Conservation (phyloP, 257 asterid genomes). For the Pogostemon cablin region DNA sequence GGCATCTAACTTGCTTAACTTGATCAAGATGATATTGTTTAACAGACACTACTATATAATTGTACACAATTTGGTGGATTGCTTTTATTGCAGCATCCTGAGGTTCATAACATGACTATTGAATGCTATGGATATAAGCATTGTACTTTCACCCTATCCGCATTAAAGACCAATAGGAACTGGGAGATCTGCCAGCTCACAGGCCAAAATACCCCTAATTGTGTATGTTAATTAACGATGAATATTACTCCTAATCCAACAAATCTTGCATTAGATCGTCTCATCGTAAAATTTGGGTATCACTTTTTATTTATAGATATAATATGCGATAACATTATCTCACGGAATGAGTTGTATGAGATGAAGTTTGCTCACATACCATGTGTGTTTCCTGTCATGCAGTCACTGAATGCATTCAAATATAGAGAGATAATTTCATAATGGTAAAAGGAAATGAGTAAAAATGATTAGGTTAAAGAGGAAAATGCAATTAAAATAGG, state of each 20-base stretch:
- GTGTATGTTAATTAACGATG: not conserved
- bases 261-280: too few species aligned
- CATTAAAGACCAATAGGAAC: not conserved
- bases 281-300: too few species aligned
- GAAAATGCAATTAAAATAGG: slow-evolving; percentile 18
- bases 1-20: not conserved
- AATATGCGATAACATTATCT: too few species aligned
- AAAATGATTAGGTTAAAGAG: slow-evolving; percentile 28
- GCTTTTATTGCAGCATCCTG: not conserved
- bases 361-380: too few species aligned
- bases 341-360: too few species aligned
- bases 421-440: not conserved
- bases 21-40: not conserved
- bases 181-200: not conserved
- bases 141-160: not conserved
- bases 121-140: not conserved
- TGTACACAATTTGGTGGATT: not conserved
- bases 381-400: too few species aligned
- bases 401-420: not conserved
- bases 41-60: not conserved
- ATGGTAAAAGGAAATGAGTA: not conserved
- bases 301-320: too few species aligned
- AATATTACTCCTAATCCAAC: too few species aligned
- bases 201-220: slow-evolving; percentile 1
- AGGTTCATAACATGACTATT: not conserved